Evolutionary conservation across 768 basidiomycete genomes (phyloP), one percentile per base, ranked within the genome.

Genomic region (Psilocybe cubensis): DNA sequence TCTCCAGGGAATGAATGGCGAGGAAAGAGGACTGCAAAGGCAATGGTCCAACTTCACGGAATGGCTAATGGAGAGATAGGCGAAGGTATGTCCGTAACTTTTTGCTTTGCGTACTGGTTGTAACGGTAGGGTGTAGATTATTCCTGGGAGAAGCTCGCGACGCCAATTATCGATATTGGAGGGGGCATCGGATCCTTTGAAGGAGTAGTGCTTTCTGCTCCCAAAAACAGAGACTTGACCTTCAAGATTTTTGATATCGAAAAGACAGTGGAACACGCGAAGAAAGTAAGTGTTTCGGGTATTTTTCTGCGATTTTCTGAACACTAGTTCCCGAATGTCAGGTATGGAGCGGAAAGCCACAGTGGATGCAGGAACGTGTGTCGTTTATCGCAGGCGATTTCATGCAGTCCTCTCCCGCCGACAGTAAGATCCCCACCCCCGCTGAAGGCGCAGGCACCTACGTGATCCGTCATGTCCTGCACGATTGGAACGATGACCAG

Each of bases 1-100:
- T 48, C 46, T 48, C 46, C 46, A n/a, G 46, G 46, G n/a, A 48
- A 48, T 29, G 46, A 48, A 14, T 48, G 46, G 46, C 46, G 46
- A 8, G 46, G 46, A 25, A 31, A 48, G 21, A 25, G 24, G 10
- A 29, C 46, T 12, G 46, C 25, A 27, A 48, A 48, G 46, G 46
- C 46, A 8, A 48, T 48, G 46, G 46, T 48, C 17, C 46, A 48
- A 28, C 46, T 48, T 29, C 46, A 48, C 14, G 46, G 46, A 27
- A 48, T 48, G 46, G 46, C 46, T 4, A 48, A 48, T 23, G 46
- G 21, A 27, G 46, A 18, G 0, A 48, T 48, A 25, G 46, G 46
- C 3, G 46, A 48, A 27, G 46, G 46, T 27, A 48, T n/a, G n/a
- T 29, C 21, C 31, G 12, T 33, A 12, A 12, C 35, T 38, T 38